phyloP scores from a whole-genome alignment of 2,329 filamentous ascomycete species.

The Niveomyces coronatus region DNA sequence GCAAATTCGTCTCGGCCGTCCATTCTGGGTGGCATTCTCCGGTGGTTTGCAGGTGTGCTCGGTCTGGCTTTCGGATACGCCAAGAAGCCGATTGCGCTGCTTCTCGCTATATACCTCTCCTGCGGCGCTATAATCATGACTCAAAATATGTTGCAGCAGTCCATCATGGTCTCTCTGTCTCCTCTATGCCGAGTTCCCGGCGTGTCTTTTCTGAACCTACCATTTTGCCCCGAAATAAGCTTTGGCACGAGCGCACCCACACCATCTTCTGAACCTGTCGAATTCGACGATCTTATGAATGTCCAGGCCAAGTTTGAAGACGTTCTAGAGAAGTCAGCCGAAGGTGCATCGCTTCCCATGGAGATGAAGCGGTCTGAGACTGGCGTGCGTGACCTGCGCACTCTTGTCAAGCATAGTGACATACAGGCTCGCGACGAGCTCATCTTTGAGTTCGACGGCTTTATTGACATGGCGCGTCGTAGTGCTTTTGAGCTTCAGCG shows the following conservation, averaged over 20 bases:
- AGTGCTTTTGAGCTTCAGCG: conserved; percentile 57
- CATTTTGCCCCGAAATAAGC: conserved; percentile 44
- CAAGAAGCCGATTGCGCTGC: conserved; percentile 53
- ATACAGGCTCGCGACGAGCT: conserved; percentile 60
- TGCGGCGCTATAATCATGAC: conserved; percentile 48
- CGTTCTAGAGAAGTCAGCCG: conserved; percentile 56
- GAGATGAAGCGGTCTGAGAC: conserved; percentile 72
- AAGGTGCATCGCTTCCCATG: conserved; percentile 57
- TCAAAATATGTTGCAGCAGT: conserved; percentile 51
- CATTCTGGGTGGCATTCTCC: conserved; percentile 28
- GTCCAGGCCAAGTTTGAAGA: conserved; percentile 69
- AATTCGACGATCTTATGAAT: conserved; percentile 66
- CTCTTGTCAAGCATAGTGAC: conserved; percentile 59
- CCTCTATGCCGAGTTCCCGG: conserved; percentile 64
- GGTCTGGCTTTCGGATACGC: conserved; percentile 49
- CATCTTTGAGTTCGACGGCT: conserved; percentile 64
- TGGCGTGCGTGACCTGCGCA: conserved; percentile 63
- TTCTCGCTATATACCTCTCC: conserved; percentile 51
- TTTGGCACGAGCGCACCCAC: conserved; percentile 10
- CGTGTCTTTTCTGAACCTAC: conserved; percentile 46
- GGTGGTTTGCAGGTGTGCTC: conserved; percentile 46
- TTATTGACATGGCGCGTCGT: conserved; percentile 57
- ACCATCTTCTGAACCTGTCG: conserved; percentile 29
- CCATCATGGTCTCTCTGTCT: conserved; percentile 50
- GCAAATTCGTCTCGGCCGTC: conserved; percentile 23